phyloP scores from a whole-genome alignment of 176 grass and related monocot genomes.

The Triticum monococcum region DNA sequence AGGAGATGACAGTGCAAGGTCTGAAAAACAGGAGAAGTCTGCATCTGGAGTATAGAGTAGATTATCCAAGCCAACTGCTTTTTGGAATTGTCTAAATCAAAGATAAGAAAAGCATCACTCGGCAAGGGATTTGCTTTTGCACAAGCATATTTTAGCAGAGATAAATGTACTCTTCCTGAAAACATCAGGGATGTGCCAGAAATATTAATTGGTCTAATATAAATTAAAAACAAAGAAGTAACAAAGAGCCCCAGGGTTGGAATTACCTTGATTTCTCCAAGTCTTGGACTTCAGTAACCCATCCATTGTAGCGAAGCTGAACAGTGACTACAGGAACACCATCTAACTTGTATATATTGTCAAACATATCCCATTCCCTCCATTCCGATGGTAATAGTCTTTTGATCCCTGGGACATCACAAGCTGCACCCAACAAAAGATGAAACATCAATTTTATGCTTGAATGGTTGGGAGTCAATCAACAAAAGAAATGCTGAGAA shows the following conservation, averaged over 20 bases:
- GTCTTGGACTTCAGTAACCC: slow-evolving; percentile 95
- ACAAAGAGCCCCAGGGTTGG: not conserved
- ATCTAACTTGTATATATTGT: slow-evolving; percentile 95
- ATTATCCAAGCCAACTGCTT: slow-evolving; percentile 89
- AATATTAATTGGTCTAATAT: not conserved
- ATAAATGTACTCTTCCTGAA: not conserved
- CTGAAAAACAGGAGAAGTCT: slow-evolving; percentile 94
- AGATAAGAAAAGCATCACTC: slow-evolving; percentile 15
- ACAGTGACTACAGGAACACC: slow-evolving; percentile 98
- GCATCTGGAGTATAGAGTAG: slow-evolving; percentile 95
- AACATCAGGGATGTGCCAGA: not conserved
- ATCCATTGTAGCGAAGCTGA: slow-evolving; percentile 98
- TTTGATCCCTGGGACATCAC: slow-evolving; percentile 96
- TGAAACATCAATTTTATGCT: slow-evolving; percentile 25
- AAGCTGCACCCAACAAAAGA: slow-evolving; percentile 52
- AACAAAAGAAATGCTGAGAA: not conserved
- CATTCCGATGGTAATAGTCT: slow-evolving; percentile 83
- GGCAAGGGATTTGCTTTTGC: not conserved
- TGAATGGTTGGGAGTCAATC: slow-evolving; percentile 24
- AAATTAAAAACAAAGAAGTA: not conserved
- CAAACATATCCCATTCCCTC: slow-evolving; percentile 93
- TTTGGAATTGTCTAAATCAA: slow-evolving; percentile 68
- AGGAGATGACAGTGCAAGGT: slow-evolving; percentile 95
- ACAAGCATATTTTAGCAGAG: not conserved
- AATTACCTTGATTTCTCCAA: slow-evolving; percentile 86